These are phyloP conservation scores for Coleophoma crateriformis DNA, from an alignment of 2,329 filamentous ascomycete genomes.

Conservation along the genomic window DNA sequence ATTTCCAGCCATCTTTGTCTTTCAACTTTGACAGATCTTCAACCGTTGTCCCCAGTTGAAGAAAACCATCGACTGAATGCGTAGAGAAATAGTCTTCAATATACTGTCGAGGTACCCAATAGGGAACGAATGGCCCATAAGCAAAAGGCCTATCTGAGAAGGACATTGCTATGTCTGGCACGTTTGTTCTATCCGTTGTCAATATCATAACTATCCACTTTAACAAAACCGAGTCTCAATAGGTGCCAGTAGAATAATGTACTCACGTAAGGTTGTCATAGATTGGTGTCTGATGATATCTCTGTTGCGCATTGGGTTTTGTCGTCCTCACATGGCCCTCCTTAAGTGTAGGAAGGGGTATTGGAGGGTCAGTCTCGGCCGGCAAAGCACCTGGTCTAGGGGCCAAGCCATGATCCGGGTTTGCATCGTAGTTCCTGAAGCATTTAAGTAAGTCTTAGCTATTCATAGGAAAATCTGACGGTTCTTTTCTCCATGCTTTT, in stretches of 20 bases:
- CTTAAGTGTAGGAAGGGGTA: slow-evolving; percentile 31
- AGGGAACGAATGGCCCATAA: slow-evolving; percentile 50
- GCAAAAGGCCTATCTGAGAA: slow-evolving; percentile 48
- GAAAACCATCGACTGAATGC: slow-evolving; percentile 38
- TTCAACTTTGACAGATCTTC: slow-evolving; percentile 37
- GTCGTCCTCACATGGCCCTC: slow-evolving; percentile 19
- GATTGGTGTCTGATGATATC: slow-evolving; percentile 42
- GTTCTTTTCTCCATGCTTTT: slow-evolving; percentile 9
- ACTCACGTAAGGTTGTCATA: slow-evolving; percentile 45
- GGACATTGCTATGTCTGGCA: slow-evolving; percentile 50
- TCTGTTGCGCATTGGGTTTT: slow-evolving; percentile 35
- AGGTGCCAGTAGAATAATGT: too few species aligned
- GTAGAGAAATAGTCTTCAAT: slow-evolving; percentile 48
- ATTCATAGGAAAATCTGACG: too few species aligned
- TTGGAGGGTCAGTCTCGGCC: slow-evolving; percentile 37
- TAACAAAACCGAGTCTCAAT: neutral
- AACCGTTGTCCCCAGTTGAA: slow-evolving; percentile 46
- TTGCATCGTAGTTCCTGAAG: slow-evolving; percentile 45
- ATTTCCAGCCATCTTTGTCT: slow-evolving; percentile 32
- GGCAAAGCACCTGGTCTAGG: slow-evolving; percentile 38
- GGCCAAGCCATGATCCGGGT: slow-evolving; percentile 27
- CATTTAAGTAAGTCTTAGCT: too few species aligned
- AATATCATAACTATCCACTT: neutral
- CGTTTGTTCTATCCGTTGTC: slow-evolving; percentile 41
- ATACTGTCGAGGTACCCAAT: slow-evolving; percentile 49